phyloP scores from a whole-genome alignment of 169 alveolate species.

The Fabrea salina region DNA sequence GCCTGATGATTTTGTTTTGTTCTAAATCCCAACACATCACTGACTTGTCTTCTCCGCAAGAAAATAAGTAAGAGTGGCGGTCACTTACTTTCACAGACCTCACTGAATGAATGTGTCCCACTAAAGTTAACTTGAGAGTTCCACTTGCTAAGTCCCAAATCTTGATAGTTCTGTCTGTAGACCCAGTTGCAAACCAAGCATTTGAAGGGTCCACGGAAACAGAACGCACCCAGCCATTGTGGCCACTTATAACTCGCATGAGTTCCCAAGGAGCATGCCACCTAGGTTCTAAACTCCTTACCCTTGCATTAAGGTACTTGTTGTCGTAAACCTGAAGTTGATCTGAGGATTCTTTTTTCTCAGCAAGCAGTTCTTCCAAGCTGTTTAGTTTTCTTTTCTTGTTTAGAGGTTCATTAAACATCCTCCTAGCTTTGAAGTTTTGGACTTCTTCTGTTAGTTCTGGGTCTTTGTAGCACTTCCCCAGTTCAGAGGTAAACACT shows the following conservation, averaged over 20 bases:
- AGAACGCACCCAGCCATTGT: constrained; percentile 98
- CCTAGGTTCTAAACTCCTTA: constrained; percentile 43
- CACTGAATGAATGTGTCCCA: constrained; percentile 97
- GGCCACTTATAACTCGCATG: constrained; percentile 96
- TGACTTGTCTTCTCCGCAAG: constrained; percentile 97
- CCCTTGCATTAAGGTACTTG: not conserved
- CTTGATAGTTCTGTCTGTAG: constrained; percentile 96
- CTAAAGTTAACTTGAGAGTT: constrained; percentile 91
- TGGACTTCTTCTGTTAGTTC: too few relatives aligned
- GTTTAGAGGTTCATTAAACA: too few relatives aligned
- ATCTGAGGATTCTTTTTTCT: too few relatives aligned
- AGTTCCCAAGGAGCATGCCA: constrained; percentile 99
- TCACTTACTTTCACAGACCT: constrained; percentile 92
- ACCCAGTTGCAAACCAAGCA: constrained; percentile 95
- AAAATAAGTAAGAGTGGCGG: constrained; percentile 96
- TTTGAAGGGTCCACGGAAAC: constrained; percentile 95
- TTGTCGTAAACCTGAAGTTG: not conserved
- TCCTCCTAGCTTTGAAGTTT: too few relatives aligned
- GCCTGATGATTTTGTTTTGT: constrained; percentile 95
- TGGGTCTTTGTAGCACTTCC: too few relatives aligned
- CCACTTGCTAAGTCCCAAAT: constrained; percentile 99
- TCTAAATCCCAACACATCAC: constrained; percentile 99
- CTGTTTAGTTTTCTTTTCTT: too few relatives aligned
- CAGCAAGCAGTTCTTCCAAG: too few relatives aligned
- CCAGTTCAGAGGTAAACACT: too few relatives aligned